Evolutionary conservation across 352 stramenopile species (phyloP), one percentile per base, ranked within the genome.

Genomic region (Peronospora destructor): DNA sequence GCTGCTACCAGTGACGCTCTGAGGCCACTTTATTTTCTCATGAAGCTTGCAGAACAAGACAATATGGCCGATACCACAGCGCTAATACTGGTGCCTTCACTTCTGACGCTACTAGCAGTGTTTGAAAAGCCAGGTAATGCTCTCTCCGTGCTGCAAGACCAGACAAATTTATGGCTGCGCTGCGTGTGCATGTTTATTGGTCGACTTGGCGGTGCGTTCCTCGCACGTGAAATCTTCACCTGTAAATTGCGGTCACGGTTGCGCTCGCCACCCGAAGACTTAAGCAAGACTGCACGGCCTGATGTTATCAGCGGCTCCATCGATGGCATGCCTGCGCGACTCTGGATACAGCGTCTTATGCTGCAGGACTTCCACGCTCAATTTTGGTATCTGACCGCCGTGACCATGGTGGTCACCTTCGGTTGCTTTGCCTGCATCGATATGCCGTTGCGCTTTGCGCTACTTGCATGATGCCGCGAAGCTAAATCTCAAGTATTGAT

Each of bases 41-140:
- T 93, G 79, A 93, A 93, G 39, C 63, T 93, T 3, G 83, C 83
- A 0, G 83, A 93, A 45, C 83, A 93, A 59, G 83, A 93, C 58
- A 91, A 91, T 40, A 93, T 93, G 83, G 83, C 83, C 1, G 83
- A 93, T 46, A 91, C 83, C 30, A 91, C 79, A 0, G 83, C 83
- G 5, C 71, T 93, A 7, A 88, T 93, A 49, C 60, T 93, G 25
- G 83, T 93, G 14, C 83, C 83, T 30, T 89, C 83, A 11, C 56
- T 93, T 14, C 37, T 93, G 25, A 89, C 82, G 16, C 52, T 90
- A 16, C 61, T 91, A 2, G 74, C 80, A 0, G 75, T 86, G 19
- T 83, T 91, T 16, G 78, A 87, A 25, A 86, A 86, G 37, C 78
- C 81, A 13, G 71, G 76, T 0, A 73, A 74, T 42, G 75, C 73